Conservation (phyloP, 2,329 filamentous ascomycete species). For the Pezicula rhizophila region DNA sequence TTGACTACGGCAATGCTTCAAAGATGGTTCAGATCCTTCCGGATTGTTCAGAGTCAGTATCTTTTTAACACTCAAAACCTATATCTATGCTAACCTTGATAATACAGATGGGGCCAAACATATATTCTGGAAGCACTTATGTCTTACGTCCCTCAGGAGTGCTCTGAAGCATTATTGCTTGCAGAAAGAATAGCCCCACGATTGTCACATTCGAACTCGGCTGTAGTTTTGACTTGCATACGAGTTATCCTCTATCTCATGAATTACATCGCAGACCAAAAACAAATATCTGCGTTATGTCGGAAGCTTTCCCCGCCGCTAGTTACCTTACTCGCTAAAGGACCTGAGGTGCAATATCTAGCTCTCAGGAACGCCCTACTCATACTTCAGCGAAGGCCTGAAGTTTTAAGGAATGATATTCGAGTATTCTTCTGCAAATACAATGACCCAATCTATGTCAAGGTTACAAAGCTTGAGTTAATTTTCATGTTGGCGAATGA, state of each 20-base stretch:
- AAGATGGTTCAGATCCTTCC: conserved; percentile 96
- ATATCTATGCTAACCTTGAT: conserved; percentile 3
- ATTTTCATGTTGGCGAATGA: conserved; percentile 98
- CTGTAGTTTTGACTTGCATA: conserved; percentile 93
- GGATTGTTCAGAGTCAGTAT: conserved; percentile 87
- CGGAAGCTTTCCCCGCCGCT: conserved; percentile 91
- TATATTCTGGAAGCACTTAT: conserved; percentile 97
- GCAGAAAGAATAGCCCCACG: conserved; percentile 94
- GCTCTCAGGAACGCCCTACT: conserved; percentile 88
- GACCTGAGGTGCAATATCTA: conserved; percentile 96
- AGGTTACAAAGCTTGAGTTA: conserved; percentile 95
- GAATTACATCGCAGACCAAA: conserved; percentile 95
- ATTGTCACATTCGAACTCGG: conserved; percentile 92
- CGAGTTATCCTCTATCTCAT: conserved; percentile 94
- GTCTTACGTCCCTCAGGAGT: conserved; percentile 93
- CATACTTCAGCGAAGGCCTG: conserved; percentile 86
- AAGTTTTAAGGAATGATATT: conserved; percentile 93
- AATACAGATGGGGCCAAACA: conserved; percentile 85
- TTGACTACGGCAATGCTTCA: conserved; percentile 94
- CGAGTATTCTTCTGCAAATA: conserved; percentile 99
- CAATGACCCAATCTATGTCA: conserved; percentile 98
- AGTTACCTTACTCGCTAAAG: conserved; percentile 91
- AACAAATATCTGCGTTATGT: conserved; percentile 79
- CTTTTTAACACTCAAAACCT: background rate
- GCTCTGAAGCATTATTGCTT: conserved; percentile 77